These are phyloP conservation scores for Neurospora sp. DNA, from an alignment of 495 filamentous ascomycete genomes.

Conservation along the genomic window DNA sequence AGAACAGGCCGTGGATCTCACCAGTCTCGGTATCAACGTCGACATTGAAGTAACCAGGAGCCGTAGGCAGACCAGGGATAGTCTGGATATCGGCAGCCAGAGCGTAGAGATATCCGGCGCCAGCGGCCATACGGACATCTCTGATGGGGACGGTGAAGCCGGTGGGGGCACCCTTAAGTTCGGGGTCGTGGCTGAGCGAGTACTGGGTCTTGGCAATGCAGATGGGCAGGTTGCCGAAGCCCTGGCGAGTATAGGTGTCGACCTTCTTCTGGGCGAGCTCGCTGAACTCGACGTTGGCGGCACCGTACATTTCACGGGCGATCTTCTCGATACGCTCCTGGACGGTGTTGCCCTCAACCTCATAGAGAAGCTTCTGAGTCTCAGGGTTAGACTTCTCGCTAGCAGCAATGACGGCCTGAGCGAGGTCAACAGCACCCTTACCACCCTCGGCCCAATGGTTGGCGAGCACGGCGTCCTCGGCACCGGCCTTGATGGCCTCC, in stretches of 20 bases:
- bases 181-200: conserved; percentile 86
- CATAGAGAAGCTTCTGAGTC: conserved; percentile 83
- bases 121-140: conserved; percentile 88
- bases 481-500: conserved; percentile 85
- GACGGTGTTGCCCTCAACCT: conserved; percentile 58
- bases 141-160: conserved; percentile 94
- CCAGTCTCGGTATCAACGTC: conserved; percentile 90
- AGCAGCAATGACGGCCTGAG: conserved; percentile 74
- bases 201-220: conserved; percentile 99
- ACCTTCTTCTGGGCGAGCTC: conserved; percentile 93
- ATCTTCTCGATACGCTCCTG: conserved; percentile 90
- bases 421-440: conserved; percentile 80
- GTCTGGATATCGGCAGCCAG: conserved; percentile 97
- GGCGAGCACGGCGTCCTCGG: conserved; percentile 84
- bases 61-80: conserved; percentile 90
- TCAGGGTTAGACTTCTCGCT: conserved; percentile 61
- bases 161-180: conserved; percentile 90
- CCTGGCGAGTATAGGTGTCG: conserved; percentile 86
- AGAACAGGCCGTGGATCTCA: conserved; percentile 94
- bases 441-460: conserved; percentile 98
- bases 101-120: conserved; percentile 90
- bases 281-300: conserved; percentile 81
- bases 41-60: conserved; percentile 92
- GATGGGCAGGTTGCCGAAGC: conserved; percentile 84
- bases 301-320: conserved; percentile 88